These are phyloP conservation scores for Pythium utonaiense DNA, from an alignment of 352 stramenopile species.

Conservation along the genomic window DNA sequence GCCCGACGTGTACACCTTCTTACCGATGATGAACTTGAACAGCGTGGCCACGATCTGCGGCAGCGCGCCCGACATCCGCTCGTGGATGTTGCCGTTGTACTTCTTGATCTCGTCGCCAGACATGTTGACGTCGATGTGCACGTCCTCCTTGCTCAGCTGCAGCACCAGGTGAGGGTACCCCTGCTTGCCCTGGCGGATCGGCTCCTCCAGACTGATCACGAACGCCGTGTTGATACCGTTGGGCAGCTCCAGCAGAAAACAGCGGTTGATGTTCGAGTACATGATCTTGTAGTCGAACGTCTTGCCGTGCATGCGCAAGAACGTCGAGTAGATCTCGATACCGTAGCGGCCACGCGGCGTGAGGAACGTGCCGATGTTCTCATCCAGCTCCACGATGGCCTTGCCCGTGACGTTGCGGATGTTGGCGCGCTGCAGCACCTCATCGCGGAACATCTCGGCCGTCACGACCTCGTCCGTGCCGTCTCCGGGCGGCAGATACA, in stretches of 20 bases:
- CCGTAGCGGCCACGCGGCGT: constrained; percentile 97
- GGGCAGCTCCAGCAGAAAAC: constrained; percentile 96
- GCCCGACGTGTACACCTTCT: constrained; percentile 96
- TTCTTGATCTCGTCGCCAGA: constrained; percentile 97
- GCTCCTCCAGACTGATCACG: constrained; percentile 98
- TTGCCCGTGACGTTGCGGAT: constrained; percentile 93
- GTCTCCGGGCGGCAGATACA: constrained; percentile 91
- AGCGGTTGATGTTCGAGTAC: constrained; percentile 99
- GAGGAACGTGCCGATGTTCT: constrained; percentile 97
- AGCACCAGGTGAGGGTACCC: constrained; percentile 98
- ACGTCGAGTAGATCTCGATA: constrained; percentile 97
- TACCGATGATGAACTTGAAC: constrained; percentile 96
- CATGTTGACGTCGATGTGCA: constrained; percentile 92
- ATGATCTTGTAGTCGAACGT: constrained; percentile 99
- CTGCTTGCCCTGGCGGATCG: constrained; percentile 98
- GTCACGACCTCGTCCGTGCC: constrained; percentile 51
- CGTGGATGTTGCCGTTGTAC: constrained; percentile 96
- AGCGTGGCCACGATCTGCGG: constrained; percentile 98
- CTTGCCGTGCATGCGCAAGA: constrained; percentile 96
- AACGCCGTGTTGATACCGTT: constrained; percentile 97
- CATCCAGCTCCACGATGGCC: constrained; percentile 96
- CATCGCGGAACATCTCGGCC: constrained; percentile 76
- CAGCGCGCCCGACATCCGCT: constrained; percentile 93
- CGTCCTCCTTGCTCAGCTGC: constrained; percentile 88
- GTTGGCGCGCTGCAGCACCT: constrained; percentile 82